Base-by-base conservation (phyloP, 345 rosid genomes). In the Punica granatum region DNA sequence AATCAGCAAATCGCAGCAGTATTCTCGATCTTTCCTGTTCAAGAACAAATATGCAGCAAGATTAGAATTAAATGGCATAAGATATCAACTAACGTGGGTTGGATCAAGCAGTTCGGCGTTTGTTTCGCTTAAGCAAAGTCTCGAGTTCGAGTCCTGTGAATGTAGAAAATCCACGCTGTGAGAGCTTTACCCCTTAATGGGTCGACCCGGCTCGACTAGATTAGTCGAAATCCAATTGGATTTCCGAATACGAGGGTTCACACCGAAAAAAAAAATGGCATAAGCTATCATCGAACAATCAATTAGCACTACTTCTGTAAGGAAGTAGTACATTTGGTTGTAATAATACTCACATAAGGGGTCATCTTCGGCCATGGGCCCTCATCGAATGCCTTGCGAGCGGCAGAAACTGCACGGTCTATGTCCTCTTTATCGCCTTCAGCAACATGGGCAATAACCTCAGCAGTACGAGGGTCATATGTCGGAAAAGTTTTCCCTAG, bases 301-400 rank as follows among this genome's bases (percentile, higher is more conserved):
- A 26, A 15, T 19, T 26, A 37, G n/a, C n/a, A n/a, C n/a, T n/a
- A n/a, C n/a, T n/a, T 51, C 35, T 19, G 6, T 1, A 28, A 66
- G 10, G n/a, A n/a, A n/a, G n/a, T n/a, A n/a, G 68, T 56, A 66
- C 32, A 34, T 44, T 21, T 16, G 35, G 32, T 63, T 56, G 42
- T 18, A 18, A 34, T n/a, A 42, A 15, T 35, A 12, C 59, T 61
- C 77, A 88, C 95, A 58, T 86, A 86, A 39, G 95, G 67, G 53
- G 83, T 65, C 88, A 88, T 86, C 78, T 68, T 83, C 0, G 95
- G 91, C 95, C 95, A 88, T 4, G 92, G 90, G 41, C 95, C 91
- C 63, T 86, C 84, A 48, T 88, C 95, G 39, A 88, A 88, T 15
- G 95, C 95, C 74, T 84, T 81, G 42, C 95, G 88, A 67, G 95